A percentile compares a stretch with the other conserved stretches of the same genome.
phyloP scores from a whole-genome alignment of 495 filamentous ascomycete species.

The Aspergillus homomorphus region DNA sequence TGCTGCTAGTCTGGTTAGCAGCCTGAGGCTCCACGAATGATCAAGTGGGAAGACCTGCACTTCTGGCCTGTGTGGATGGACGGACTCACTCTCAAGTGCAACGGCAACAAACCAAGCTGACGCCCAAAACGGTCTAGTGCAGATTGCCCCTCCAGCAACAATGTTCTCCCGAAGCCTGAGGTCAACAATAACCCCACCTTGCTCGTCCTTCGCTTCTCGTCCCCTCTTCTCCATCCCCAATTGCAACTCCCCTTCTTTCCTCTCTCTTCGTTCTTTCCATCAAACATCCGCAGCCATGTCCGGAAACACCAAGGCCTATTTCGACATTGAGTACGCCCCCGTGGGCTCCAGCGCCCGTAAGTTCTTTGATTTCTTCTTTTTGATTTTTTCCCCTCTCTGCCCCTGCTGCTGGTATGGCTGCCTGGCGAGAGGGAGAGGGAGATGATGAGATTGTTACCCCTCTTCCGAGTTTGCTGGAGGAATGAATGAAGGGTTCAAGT shows the following conservation, averaged over 20 bases:
- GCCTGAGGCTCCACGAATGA: constrained; percentile 10
- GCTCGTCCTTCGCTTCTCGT: constrained; percentile 43
- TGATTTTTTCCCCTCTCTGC: not conserved
- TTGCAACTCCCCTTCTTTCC: constrained; percentile 40
- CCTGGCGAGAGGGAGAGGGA: not conserved
- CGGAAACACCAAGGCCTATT: constrained; percentile 56
- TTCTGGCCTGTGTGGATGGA: constrained; percentile 18
- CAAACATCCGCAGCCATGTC: constrained; percentile 63
- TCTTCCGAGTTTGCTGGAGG: constrained; percentile 4
- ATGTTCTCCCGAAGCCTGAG: constrained; percentile 50
- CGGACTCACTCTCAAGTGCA: constrained; percentile 24
- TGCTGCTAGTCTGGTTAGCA: not conserved
- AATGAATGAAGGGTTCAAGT: not conserved
- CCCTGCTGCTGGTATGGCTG: not conserved
- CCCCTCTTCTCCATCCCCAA: constrained; percentile 40
- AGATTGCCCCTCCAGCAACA: constrained; percentile 43
- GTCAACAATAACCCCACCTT: constrained; percentile 47
- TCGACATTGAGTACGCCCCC: constrained; percentile 61
- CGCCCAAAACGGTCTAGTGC: constrained; percentile 23
- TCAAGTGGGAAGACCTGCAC: constrained; percentile 13
- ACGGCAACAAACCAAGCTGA: constrained; percentile 24
- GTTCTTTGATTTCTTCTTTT: constrained; percentile 25
- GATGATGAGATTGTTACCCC: constrained; percentile 9
- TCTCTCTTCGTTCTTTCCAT: constrained; percentile 56
- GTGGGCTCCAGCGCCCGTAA: constrained; percentile 59